Evolutionary conservation across 495 filamentous ascomycete species (phyloP), one percentile per base, ranked within the genome.

Genomic region (Neurospora tetrasperma): DNA sequence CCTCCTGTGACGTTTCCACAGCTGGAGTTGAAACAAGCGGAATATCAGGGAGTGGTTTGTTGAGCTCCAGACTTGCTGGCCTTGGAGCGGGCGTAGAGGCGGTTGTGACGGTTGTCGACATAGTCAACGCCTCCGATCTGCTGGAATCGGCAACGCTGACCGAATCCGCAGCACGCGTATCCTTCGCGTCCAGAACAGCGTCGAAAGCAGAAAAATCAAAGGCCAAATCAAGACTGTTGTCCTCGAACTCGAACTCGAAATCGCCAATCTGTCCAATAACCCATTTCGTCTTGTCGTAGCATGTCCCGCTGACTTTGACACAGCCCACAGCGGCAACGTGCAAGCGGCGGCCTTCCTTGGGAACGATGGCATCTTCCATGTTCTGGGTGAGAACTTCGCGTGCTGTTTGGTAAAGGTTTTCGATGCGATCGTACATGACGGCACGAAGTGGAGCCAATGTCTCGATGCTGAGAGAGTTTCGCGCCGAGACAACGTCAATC

Each of bases 211-310:
- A 78, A 27, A 86, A 73, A 20, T 88, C 85, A 71, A 84, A 74
- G 54, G 89, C 84, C 70, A 89, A 80, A 1, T 82, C 84, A n/a
- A 87, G 76, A 35, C 78, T 82, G 59, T 79, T 78, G 66, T 79
- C 78, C 27, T 83, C 81, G 18, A 86, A 78, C 62, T 93, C 90
- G 71, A 97, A 88, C 78, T 97, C 94, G 77, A 99, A 97, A 80
- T 99, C 96, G 31, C 96, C 96, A 74, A 96, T 93, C 69, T 91
- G 86, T 81, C 97, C 94, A 72, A 99, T 90, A 44, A 97, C 90
- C 81, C 88, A 84, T 76, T 91, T 93, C 35, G 94, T 90, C 80
- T 94, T 94, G 6, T 90, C 90, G 27, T 96, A 90, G 79, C 96
- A 98, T 76, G 97, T 94, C 18, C 94, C 94, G 70, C 94, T 93